Conservation (phyloP, 768 basidiomycete species). For the Suillus subalutaceus region DNA sequence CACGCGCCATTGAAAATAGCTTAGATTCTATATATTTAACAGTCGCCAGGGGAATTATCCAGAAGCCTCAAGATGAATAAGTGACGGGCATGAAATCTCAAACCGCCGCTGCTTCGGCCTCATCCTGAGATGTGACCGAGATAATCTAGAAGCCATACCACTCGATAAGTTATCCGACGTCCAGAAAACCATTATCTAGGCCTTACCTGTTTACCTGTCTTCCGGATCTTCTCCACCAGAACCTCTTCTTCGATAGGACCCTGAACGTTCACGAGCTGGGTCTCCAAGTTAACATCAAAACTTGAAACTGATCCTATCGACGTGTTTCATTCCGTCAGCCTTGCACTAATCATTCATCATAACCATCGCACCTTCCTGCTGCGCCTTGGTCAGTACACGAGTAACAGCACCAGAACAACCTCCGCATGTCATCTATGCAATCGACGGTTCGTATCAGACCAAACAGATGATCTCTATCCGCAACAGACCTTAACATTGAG, state of each 20-base stretch:
- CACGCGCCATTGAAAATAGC: neutral
- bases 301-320: conserved; percentile 25
- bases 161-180: neutral
- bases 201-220: conserved; percentile 88
- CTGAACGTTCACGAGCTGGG: conserved; percentile 73
- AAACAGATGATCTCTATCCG: neutral
- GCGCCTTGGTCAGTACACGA: conserved; percentile 70
- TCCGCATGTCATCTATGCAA: conserved; percentile 77
- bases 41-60: neutral
- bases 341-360: conserved; percentile 6
- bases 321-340: conserved; percentile 5
- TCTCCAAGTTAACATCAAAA: conserved; percentile 66
- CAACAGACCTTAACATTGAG: conserved; percentile 78
- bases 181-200: neutral
- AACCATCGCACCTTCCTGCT: conserved; percentile 40
- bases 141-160: conserved; percentile 32
- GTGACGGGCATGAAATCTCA: neutral
- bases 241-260: conserved; percentile 63
- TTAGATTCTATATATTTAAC: neutral
- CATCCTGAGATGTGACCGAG: conserved; percentile 43
- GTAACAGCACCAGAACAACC: conserved; percentile 86
- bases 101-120: neutral
- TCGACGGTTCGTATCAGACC: conserved; percentile 6
- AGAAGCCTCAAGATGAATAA: neutral
- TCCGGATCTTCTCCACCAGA: conserved; percentile 75